These are phyloP conservation scores for Crinitomyces ghanaensis DNA, from an alignment of 805 yeast species.

Conservation along the genomic window DNA sequence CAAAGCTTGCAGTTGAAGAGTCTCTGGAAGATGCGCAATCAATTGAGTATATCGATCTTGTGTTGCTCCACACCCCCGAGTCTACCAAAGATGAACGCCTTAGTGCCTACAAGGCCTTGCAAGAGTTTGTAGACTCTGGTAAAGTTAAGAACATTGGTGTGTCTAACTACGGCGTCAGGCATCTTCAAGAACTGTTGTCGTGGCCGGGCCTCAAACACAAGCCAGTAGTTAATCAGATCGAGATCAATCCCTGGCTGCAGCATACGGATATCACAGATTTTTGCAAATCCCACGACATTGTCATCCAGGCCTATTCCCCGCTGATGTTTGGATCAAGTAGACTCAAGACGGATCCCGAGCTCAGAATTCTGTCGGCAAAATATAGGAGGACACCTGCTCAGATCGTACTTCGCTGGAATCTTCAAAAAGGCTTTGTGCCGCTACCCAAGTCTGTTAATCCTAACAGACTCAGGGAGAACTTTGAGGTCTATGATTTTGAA, in stretches of 20 bases:
- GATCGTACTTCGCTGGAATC: conserved; percentile 62
- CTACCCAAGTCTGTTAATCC: conserved; percentile 51
- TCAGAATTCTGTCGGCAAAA: conserved; percentile 38
- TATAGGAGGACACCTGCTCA: conserved; percentile 45
- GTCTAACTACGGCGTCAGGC: conserved; percentile 48
- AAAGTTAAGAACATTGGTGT: conserved; percentile 46
- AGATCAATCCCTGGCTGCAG: conserved; percentile 79
- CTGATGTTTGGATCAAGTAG: conserved; percentile 51
- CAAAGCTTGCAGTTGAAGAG: conserved; percentile 37
- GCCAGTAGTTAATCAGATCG: conserved; percentile 74
- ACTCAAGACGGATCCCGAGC: conserved; percentile 38
- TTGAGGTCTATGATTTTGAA: conserved; percentile 40
- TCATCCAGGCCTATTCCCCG: conserved; percentile 65
- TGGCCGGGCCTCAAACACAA: conserved; percentile 36
- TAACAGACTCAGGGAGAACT: conserved; percentile 40
- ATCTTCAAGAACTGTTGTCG: conserved; percentile 39
- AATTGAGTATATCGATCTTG: conserved; percentile 48
- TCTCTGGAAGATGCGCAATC: conserved; percentile 42
- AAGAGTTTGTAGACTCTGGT: conserved; percentile 44
- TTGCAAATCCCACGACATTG: conserved; percentile 39
- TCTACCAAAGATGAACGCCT: conserved; percentile 25
- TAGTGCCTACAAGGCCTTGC: conserved; percentile 43
- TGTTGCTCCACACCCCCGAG: conserved; percentile 50
- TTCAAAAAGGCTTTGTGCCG: conserved; percentile 59
- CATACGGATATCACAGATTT: conserved; percentile 45